Evolutionary conservation across 768 basidiomycete genomes (phyloP).

Genomic region (Podaxis sp.): DNA sequence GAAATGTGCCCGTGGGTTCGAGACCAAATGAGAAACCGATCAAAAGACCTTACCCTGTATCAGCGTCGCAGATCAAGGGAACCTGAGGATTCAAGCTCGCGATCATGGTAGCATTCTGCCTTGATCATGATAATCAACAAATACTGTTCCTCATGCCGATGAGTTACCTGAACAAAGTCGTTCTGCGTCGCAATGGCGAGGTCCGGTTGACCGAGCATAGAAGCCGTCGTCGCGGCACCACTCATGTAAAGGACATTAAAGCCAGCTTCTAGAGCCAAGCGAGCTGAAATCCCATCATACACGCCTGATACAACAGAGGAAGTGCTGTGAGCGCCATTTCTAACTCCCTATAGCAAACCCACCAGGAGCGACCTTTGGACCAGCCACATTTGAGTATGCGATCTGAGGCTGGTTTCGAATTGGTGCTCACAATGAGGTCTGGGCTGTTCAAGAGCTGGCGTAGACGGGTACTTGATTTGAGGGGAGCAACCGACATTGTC

Average conservation of each 20-base stretch:
- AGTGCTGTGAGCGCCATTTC: background rate
- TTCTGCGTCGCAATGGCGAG: slow-evolving; percentile 55
- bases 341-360: background rate
- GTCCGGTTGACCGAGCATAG: slow-evolving; percentile 54
- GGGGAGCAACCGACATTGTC: background rate
- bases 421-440: slow-evolving; percentile 14
- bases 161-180: slow-evolving; percentile 46
- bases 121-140: background rate
- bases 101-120: slow-evolving; percentile 46
- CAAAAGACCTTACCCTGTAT: slow-evolving; percentile 41
- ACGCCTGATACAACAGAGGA: slow-evolving; percentile 34
- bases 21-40: background rate
- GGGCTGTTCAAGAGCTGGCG: slow-evolving; percentile 6
- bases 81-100: slow-evolving; percentile 44
- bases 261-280: slow-evolving; percentile 51
- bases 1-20: background rate
- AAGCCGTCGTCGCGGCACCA: slow-evolving; percentile 51
- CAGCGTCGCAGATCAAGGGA: slow-evolving; percentile 56
- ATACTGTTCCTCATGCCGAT: background rate
- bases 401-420: background rate
- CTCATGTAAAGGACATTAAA: slow-evolving; percentile 55
- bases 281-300: slow-evolving; percentile 51
- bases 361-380: slow-evolving; percentile 12
- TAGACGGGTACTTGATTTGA: slow-evolving; percentile 13
- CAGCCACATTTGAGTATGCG: background rate